Percentiles rank a stretch among this genome's conserved stretches.
These are phyloP conservation scores for Ganoderma multipileum DNA, from an alignment of 1,284 basidiomycete species.

Conservation along the genomic window DNA sequence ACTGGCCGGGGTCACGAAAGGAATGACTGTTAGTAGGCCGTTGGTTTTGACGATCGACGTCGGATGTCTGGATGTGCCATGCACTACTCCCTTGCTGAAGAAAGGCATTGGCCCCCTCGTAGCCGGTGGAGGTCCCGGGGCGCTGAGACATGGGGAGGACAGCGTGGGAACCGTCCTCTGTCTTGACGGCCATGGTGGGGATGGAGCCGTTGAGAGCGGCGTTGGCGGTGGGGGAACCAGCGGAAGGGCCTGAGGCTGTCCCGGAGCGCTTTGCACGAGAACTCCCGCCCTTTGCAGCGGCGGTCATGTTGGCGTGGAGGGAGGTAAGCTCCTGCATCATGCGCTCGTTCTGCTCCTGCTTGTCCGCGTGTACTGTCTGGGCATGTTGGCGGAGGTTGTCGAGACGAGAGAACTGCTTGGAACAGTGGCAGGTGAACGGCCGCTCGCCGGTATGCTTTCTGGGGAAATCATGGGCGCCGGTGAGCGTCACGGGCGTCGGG, in stretches of 20 bases:
- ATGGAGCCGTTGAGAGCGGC: constrained; percentile 34
- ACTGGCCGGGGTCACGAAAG: constrained; percentile 76
- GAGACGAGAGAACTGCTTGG: constrained; percentile 93
- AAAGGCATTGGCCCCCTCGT: constrained; percentile 59
- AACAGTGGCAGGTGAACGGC: constrained; percentile 95
- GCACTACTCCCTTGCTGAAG: constrained; percentile 40
- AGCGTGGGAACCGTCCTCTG: constrained; percentile 50
- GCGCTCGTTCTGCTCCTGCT: constrained; percentile 85
- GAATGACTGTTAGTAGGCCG: constrained; percentile 55
- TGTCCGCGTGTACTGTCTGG: constrained; percentile 94
- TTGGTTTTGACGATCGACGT: constrained; percentile 44
- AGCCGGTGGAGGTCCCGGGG: constrained; percentile 73
- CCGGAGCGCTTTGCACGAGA: constrained; percentile 50
- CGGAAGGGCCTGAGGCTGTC: constrained; percentile 29
- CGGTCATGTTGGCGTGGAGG: constrained; percentile 86
- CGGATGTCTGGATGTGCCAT: constrained; percentile 47
- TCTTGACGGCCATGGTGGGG: constrained; percentile 56
- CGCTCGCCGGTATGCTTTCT: constrained; percentile 98
- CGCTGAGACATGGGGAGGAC: constrained; percentile 54
- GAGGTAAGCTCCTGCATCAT: constrained; percentile 92
- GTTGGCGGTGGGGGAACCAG: constrained; percentile 29
- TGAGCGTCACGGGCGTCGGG: constrained; percentile 30
- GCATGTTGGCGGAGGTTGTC: constrained; percentile 98
- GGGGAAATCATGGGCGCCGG: constrained; percentile 21
- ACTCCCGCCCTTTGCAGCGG: constrained; percentile 64